Base-by-base conservation (phyloP, 1,284 basidiomycete genomes). In the Tranzscheliella williamsii region DNA sequence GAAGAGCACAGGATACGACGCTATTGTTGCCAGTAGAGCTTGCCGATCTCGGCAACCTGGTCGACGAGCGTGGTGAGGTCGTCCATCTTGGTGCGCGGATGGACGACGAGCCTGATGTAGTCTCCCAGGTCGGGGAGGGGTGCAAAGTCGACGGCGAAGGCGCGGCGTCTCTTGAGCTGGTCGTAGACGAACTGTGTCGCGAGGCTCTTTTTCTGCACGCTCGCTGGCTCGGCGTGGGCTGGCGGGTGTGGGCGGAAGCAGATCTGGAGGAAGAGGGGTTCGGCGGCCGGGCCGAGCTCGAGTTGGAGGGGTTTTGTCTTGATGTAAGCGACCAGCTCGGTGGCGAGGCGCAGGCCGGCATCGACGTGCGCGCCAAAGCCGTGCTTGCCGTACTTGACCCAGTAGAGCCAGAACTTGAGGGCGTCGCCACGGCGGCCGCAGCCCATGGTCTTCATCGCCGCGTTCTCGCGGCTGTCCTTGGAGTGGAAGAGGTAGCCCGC, bases 401-500 rank as follows among this genome's bases (percentile, higher is more conserved):
- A 80, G 20, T 75, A 69, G 15, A 80, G 65, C 70, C 76, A 79
- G 32, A 80, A 56, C 49, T 80, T 80, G 43, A 80, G 62, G 1
- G 78, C 74, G 38, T 80, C 79, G 9, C 77, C 78, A 5, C 72
- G 60, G 4, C 79, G 61, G 0, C 79, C 79, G 41, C 79, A 80
- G 13, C 58, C 72, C 63, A 63, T 78, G 43, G 66, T 76, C 65
- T 70, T 74, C 58, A 60, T 51, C 15, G 70, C 62, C n/a, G 56
- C 46, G 33, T 67, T 61, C 18, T 55, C 61, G 22, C 60, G 47
- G 2, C 44, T 31, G 38, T 52, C 65, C 5, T 48, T 50, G 11
- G 49, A 54, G 57, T 80, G 79, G 58, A 80, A 80, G 33, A 80
- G 70, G 52, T 80, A 80, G 33, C 74, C 77, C 2, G 79, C 79